phyloP scores from a whole-genome alignment of 208 protist species.

The Acanthamoeba lenticulata region DNA sequence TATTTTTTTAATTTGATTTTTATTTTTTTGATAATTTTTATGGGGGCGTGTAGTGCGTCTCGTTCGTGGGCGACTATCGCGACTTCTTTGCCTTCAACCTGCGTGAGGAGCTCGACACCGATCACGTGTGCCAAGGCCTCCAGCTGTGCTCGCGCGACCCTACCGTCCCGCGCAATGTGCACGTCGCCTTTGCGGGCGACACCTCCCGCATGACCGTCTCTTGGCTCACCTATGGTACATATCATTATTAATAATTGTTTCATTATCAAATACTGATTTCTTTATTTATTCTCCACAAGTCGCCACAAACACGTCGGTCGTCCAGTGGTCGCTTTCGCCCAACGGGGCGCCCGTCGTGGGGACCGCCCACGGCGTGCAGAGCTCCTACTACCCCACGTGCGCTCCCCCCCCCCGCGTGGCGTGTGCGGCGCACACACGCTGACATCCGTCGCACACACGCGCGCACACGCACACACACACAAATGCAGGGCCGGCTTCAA shows the following conservation, averaged over 20 bases:
- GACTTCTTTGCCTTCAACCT: slow-evolving; percentile 32
- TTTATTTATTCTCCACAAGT: neutral
- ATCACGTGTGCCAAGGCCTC: neutral
- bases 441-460: neutral
- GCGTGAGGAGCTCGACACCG: neutral
- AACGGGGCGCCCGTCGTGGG: neutral
- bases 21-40: neutral
- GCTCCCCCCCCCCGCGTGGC: neutral
- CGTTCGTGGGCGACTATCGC: neutral
- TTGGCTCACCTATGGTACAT: slow-evolving; percentile 23
- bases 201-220: slow-evolving; percentile 52
- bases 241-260: neutral
- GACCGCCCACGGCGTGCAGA: neutral
- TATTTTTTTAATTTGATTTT: neutral
- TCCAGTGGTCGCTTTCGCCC: neutral
- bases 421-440: neutral
- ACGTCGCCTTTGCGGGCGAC: slow-evolving; percentile 6
- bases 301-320: neutral
- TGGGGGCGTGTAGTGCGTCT: neutral
- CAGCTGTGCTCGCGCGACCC: neutral
- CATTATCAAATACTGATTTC: neutral
- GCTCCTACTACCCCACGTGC: neutral
- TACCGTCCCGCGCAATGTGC: neutral
- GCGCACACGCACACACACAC: neutral
- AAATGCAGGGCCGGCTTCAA: slow-evolving; percentile 11